A percentile compares a stretch with the other conserved stretches of the same genome.
These are phyloP conservation scores for Kingdonia uniflora DNA, from an alignment of 164 flowering plant species.

Conservation along the genomic window DNA sequence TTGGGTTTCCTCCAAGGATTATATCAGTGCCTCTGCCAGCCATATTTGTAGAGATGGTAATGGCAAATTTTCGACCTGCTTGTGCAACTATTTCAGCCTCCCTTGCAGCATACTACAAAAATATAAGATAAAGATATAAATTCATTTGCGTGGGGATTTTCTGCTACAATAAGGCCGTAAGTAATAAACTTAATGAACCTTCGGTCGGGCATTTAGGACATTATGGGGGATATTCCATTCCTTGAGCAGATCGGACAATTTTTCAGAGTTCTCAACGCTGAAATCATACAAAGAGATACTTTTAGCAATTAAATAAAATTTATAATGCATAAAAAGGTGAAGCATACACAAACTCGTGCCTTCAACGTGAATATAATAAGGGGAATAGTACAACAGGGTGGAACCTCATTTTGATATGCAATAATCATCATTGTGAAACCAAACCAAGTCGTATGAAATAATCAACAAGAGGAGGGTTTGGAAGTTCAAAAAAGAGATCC, in stretches of 20 bases:
- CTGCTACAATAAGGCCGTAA: not conserved
- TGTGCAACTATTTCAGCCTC: slow-evolving; percentile 96
- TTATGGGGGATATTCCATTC: slow-evolving; percentile 72
- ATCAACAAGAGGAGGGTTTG: too few species aligned
- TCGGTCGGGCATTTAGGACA: slow-evolving; percentile 96
- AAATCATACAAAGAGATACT: slow-evolving; percentile 13
- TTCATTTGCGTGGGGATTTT: not conserved
- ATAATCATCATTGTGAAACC: too few species aligned
- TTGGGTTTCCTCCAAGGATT: slow-evolving; percentile 96
- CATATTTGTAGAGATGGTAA: slow-evolving; percentile 97
- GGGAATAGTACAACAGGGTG: not conserved
- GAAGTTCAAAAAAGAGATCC: too few species aligned
- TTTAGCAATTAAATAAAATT: not conserved
- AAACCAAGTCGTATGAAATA: too few species aligned
- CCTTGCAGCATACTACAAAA: slow-evolving; percentile 77
- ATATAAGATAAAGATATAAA: slow-evolving; percentile 3
- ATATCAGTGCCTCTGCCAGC: slow-evolving; percentile 99
- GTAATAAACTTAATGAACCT: slow-evolving; percentile 32
- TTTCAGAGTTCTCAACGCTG: slow-evolving; percentile 96
- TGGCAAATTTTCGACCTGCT: slow-evolving; percentile 88
- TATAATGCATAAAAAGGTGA: not conserved
- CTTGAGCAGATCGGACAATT: slow-evolving; percentile 61
- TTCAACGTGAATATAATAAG: not conserved
- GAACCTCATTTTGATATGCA: too few species aligned
- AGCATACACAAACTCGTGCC: not conserved